These are phyloP conservation scores for Termitomyces sp. DNA, from an alignment of 768 basidiomycete species.

Conservation along the genomic window DNA sequence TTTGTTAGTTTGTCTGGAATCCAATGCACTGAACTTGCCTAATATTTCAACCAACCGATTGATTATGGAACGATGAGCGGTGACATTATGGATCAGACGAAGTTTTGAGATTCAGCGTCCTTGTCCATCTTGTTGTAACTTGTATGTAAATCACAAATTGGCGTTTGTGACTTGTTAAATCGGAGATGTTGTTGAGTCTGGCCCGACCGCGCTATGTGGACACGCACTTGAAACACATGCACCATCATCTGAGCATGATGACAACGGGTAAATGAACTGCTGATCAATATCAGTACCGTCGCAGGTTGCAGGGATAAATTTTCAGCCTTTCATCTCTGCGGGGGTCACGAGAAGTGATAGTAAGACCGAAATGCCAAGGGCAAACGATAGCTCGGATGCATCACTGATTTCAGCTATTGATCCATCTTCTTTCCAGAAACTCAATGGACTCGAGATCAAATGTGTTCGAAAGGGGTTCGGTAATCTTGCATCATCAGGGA, in stretches of 20 bases:
- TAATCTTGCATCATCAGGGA: conserved; percentile 1
- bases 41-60: neutral
- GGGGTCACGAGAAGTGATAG: neutral
- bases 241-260: neutral
- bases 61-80: neutral
- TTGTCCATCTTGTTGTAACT: too few relatives aligned
- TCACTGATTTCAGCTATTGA: too few relatives aligned
- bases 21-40: neutral
- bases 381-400: too few relatives aligned
- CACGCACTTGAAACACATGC: too few relatives aligned
- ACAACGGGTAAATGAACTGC: neutral
- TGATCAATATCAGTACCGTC: too few relatives aligned
- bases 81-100: neutral
- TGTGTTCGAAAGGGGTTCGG: neutral
- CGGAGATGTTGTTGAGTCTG: conserved; percentile 10
- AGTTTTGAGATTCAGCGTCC: neutral
- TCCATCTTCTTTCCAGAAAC: neutral
- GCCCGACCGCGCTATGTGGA: neutral
- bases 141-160: neutral
- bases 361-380: too few relatives aligned
- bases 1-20: neutral
- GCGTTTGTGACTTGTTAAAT: neutral
- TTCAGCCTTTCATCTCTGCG: neutral
- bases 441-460: neutral
- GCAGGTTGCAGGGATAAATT: neutral